A percentile compares a stretch with the other conserved stretches of the same genome.
These are phyloP conservation scores for Platanus orientalis DNA, from an alignment of 164 flowering plant species.

Conservation along the genomic window DNA sequence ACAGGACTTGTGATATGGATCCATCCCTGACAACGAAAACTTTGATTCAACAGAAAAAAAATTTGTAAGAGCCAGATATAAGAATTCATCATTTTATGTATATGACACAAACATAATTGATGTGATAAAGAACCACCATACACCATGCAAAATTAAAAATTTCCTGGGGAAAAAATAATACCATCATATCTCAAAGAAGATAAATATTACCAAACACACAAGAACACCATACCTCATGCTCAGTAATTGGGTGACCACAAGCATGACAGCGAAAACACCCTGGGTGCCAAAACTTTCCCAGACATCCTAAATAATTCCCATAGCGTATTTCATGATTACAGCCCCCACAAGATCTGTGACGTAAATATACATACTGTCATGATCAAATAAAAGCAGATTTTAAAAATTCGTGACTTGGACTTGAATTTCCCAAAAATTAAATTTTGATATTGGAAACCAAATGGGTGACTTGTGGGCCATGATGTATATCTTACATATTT, in stretches of 20 bases:
- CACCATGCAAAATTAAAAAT: not conserved
- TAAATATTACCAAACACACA: not conserved
- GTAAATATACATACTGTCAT: not conserved
- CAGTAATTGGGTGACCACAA: slow-evolving; percentile 69
- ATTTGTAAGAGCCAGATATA: slow-evolving; percentile 20
- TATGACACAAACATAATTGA: not conserved
- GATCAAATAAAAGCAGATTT: not conserved
- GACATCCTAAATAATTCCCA: slow-evolving; percentile 78
- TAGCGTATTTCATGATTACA: slow-evolving; percentile 66
- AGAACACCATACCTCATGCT: slow-evolving; percentile 62
- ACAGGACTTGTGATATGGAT: slow-evolving; percentile 85
- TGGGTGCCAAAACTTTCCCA: slow-evolving; percentile 87
- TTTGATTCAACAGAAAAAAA: slow-evolving; percentile 52
- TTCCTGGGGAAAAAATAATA: not conserved
- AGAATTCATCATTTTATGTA: not conserved
- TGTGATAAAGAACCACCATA: not conserved
- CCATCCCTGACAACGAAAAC: slow-evolving; percentile 89
- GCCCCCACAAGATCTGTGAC: slow-evolving; percentile 73
- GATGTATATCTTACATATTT: no score
- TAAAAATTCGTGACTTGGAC: not conserved
- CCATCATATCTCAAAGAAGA: not conserved
- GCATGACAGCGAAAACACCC: slow-evolving; percentile 73
- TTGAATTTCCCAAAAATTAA: no score
- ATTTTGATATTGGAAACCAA: no score
- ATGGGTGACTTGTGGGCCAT: no score